Conservation (phyloP, 352 stramenopile species). For the Blastocystis hominis region DNA sequence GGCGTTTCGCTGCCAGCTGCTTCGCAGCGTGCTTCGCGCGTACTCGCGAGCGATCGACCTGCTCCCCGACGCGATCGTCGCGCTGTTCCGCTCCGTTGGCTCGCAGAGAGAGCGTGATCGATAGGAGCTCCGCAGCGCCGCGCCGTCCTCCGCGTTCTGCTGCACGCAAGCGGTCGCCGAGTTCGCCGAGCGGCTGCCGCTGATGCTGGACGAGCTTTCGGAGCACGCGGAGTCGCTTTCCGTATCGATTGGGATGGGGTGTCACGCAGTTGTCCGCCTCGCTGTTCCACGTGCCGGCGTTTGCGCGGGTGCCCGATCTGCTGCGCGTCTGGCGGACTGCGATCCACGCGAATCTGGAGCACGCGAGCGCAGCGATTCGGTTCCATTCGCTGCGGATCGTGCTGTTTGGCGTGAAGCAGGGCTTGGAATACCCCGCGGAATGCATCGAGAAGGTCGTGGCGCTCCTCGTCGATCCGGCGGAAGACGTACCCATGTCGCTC, state of each 20-base stretch:
- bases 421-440: slow-evolving; percentile 18
- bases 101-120: not conserved
- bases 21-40: not conserved
- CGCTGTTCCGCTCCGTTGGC: not conserved
- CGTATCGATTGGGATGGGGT: not conserved
- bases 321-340: not conserved
- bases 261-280: not conserved
- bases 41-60: not conserved
- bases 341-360: not conserved
- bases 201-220: not conserved
- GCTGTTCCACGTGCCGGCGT: not conserved
- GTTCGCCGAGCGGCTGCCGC: not conserved
- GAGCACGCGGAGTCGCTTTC: no score
- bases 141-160: not conserved
- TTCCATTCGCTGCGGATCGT: not conserved
- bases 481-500: not conserved
- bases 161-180: not conserved
- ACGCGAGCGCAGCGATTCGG: not conserved
- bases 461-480: not conserved
- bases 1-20: not conserved
- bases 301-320: not conserved
- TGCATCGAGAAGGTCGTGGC: not conserved
- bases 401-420: not conserved
- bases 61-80: not conserved
- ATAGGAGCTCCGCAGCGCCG: not conserved